Base-by-base conservation (phyloP, 306 rosid genomes). In the Pterocarpus macrocarpus region DNA sequence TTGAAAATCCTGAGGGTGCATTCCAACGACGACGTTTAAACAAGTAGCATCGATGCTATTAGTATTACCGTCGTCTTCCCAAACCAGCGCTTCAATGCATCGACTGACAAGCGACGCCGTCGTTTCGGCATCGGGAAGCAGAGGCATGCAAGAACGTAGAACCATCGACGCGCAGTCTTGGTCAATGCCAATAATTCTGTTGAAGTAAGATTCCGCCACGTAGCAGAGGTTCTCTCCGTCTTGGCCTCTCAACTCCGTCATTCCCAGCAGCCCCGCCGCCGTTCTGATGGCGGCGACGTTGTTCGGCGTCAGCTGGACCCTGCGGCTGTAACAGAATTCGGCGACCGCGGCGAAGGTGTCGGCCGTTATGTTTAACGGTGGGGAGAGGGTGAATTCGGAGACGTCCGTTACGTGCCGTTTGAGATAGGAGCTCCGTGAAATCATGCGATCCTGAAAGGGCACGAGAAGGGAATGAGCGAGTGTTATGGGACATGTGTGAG, bases 51-150 rank as follows among this genome's bases (percentile, higher is more conserved):
- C 83, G 10, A 61, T 85, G 49, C 3, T 2, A n/a, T 50, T 14
- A 1, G 65, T 59, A 13, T 78, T 22, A 22, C 28, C 76, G 5
- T 81, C 71, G 2, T 79, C 81, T 12, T 74, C 89, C 35, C 86
- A 74, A 63, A 86, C 70, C 81, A 94, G 17, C 5, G 91, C 88
- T 69, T 90, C 97, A 44, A 91, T 76, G 30, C 97, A 95, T 63
- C 91, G 82, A 68, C 97, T 95, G 7, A 82, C 82, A 1, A 95
- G 76, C 81, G 76, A 84, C 79, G 94, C 89, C 10, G 82, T 84
- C 82, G 97, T 94, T 91, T 94, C 98, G 0, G 91, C 90, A n/a
- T 92, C 97, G 0, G 98, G 98, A 66, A 95, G 97, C 80, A 95
- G 66, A 14, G 83, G 14, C 62, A 95, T 32, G 64, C 97, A 90